Percentiles rank a stretch among this genome's conserved stretches.
These are phyloP conservation scores for Pichia sp. DNA, from an alignment of 1,139 yeast species.

Conservation along the genomic window DNA sequence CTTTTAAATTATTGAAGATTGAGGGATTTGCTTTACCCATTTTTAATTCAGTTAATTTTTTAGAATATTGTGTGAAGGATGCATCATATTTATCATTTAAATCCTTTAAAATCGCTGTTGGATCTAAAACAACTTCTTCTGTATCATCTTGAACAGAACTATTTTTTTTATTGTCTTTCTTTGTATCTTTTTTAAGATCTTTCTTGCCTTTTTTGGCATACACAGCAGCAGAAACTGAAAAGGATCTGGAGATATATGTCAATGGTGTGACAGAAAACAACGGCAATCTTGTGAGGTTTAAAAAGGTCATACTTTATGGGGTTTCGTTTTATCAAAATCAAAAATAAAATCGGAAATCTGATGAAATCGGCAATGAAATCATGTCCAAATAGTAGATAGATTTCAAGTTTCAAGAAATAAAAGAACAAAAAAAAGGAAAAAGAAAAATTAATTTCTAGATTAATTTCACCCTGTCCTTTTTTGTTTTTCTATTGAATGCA, in stretches of 20 bases:
- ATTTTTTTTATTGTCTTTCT: slow-evolving; percentile 15
- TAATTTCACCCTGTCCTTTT: neutral
- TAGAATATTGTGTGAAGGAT: slow-evolving; percentile 47
- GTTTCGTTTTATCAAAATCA: neutral
- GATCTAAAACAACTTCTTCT: slow-evolving; percentile 25
- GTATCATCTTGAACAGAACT: slow-evolving; percentile 12
- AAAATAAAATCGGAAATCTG: too few species aligned
- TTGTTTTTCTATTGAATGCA: neutral
- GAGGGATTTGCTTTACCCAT: slow-evolving; percentile 63
- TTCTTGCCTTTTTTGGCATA: slow-evolving; percentile 15
- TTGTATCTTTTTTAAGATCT: slow-evolving; percentile 8
- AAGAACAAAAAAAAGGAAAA: neutral
- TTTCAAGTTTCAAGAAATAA: neutral
- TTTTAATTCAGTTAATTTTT: slow-evolving; percentile 54
- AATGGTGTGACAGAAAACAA: neutral
- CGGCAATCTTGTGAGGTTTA: neutral
- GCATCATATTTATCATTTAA: slow-evolving; percentile 43
- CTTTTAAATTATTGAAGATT: slow-evolving; percentile 54
- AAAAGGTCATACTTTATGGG: neutral
- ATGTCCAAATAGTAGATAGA: neutral
- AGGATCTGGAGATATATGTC: neutral
- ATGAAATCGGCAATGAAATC: neutral
- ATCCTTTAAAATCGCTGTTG: slow-evolving; percentile 31
- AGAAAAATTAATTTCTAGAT: neutral
- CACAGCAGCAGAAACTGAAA: neutral